These are phyloP conservation scores for Penicillium hesseltinei DNA, from an alignment of 2,329 filamentous ascomycete species.

Conservation along the genomic window DNA sequence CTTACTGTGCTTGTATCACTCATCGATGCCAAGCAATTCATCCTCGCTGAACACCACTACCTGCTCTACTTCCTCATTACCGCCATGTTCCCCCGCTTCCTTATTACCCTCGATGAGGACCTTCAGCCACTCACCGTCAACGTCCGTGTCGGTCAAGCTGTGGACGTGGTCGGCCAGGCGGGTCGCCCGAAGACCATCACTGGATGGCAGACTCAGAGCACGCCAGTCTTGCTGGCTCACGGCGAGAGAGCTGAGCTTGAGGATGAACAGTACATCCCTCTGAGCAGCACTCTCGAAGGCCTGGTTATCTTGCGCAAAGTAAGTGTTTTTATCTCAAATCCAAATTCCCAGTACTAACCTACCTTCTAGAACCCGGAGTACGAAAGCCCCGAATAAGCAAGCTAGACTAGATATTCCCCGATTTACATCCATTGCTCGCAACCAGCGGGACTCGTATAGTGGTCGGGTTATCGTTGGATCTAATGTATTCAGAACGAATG, in stretches of 20 bases:
- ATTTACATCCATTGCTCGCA: slow-evolving; percentile 19
- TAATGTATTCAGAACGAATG: slow-evolving; percentile 39
- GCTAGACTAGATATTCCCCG: slow-evolving; percentile 19
- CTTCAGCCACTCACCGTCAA: slow-evolving; percentile 92
- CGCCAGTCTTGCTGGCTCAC: slow-evolving; percentile 90
- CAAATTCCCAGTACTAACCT: slow-evolving; percentile 24
- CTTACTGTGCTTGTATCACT: slow-evolving; percentile 87
- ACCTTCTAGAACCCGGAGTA: slow-evolving; percentile 47
- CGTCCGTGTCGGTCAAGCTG: slow-evolving; percentile 94
- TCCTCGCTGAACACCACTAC: slow-evolving; percentile 74
- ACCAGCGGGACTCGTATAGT: slow-evolving; percentile 19
- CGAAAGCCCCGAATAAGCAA: slow-evolving; percentile 41
- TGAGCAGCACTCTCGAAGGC: slow-evolving; percentile 89
- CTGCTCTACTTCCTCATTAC: slow-evolving; percentile 96
- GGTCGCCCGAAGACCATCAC: slow-evolving; percentile 98
- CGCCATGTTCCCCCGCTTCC: slow-evolving; percentile 94
- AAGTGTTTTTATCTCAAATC: slow-evolving; percentile 35
- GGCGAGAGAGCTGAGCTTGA: slow-evolving; percentile 95
- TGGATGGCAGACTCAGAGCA: slow-evolving; percentile 98
- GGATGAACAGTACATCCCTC: slow-evolving; percentile 92
- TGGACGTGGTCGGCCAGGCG: slow-evolving; percentile 96
- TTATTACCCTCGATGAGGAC: slow-evolving; percentile 93
- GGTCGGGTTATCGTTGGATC: slow-evolving; percentile 28
- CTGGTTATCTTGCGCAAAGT: slow-evolving; percentile 97
- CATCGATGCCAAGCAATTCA: slow-evolving; percentile 90